Conservation (phyloP, 768 basidiomycete species). For the Sporobolomyces pararoseus region DNA sequence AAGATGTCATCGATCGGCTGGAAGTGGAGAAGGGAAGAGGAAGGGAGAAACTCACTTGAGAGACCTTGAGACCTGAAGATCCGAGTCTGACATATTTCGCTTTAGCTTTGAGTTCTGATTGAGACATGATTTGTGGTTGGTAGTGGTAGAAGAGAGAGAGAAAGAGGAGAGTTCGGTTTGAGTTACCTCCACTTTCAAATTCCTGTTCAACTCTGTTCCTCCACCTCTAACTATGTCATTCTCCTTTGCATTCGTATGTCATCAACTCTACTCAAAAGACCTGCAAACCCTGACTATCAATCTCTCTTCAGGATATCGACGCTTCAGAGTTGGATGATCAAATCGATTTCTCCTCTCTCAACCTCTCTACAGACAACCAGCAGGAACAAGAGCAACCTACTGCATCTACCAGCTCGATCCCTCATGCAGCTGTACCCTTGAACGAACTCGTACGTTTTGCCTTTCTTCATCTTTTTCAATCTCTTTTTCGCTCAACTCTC, state of each 20-base stretch:
- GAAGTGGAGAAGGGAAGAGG: neutral
- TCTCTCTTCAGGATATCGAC: slow-evolving; percentile 3
- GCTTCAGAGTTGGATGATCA: slow-evolving; percentile 23
- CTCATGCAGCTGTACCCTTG: slow-evolving; percentile 37
- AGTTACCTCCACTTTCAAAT: too few species aligned
- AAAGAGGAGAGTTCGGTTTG: neutral
- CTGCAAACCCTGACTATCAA: neutral
- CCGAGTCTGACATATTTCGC: slow-evolving; percentile 51
- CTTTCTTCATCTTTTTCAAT: neutral
- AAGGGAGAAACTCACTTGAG: slow-evolving; percentile 48
- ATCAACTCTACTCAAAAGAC: neutral
- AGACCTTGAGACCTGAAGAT: slow-evolving; percentile 63
- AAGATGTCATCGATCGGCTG: neutral
- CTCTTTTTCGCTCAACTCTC: neutral
- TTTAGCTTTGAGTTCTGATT: neutral
- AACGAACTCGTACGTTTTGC: slow-evolving; percentile 45
- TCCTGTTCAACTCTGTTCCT: too few species aligned
- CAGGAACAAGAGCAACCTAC: neutral
- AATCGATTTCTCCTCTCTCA: slow-evolving; percentile 11
- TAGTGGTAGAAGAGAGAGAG: neutral
- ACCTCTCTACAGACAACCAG: neutral
- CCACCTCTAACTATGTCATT: slow-evolving; percentile 17
- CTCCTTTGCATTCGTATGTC: slow-evolving; percentile 28
- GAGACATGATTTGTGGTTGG: neutral
- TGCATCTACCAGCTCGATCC: neutral